Evolutionary conservation across 257 asterid species (phyloP).

Genomic region (Vinca minor): DNA sequence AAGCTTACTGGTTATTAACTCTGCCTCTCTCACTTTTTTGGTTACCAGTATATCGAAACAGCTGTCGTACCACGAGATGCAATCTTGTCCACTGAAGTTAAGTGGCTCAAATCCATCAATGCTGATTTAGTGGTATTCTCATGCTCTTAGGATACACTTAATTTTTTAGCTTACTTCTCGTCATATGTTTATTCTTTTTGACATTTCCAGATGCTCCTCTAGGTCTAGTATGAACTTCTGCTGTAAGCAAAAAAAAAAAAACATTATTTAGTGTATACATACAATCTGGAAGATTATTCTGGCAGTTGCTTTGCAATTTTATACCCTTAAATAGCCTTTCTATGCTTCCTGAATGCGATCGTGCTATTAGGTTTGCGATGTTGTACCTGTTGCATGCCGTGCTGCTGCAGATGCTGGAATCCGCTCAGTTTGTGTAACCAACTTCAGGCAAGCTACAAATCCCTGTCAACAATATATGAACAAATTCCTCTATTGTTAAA

Average conservation of each 20-base stretch:
- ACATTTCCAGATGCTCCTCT: no score
- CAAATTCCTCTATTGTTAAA: no score
- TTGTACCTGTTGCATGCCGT: slow-evolving; percentile 61
- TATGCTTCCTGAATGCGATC: slow-evolving; percentile 1
- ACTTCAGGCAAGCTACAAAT: slow-evolving; percentile 42
- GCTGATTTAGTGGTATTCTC: slow-evolving; percentile 65
- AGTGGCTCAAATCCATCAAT: slow-evolving; percentile 61
- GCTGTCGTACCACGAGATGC: slow-evolving; percentile 52
- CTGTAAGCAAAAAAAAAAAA: neutral
- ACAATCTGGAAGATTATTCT: no score
- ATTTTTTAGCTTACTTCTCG: neutral
- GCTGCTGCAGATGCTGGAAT: slow-evolving; percentile 67
- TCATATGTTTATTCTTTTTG: neutral
- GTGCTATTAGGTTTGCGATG: slow-evolving; percentile 49
- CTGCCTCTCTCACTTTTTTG: slow-evolving; percentile 2
- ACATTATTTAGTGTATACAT: neutral
- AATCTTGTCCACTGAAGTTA: slow-evolving; percentile 49
- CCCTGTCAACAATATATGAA: no score
- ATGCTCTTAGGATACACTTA: no score
- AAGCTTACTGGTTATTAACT: no score
- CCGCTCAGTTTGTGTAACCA: slow-evolving; percentile 57
- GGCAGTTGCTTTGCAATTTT: neutral
- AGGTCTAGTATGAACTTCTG: no score
- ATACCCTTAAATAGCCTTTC: neutral
- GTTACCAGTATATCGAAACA: slow-evolving; percentile 39